Percentiles rank a stretch among this genome's conserved stretches.
Conservation (phyloP, 2,329 filamentous ascomycete species). For the Pseudonectria foliicola region DNA sequence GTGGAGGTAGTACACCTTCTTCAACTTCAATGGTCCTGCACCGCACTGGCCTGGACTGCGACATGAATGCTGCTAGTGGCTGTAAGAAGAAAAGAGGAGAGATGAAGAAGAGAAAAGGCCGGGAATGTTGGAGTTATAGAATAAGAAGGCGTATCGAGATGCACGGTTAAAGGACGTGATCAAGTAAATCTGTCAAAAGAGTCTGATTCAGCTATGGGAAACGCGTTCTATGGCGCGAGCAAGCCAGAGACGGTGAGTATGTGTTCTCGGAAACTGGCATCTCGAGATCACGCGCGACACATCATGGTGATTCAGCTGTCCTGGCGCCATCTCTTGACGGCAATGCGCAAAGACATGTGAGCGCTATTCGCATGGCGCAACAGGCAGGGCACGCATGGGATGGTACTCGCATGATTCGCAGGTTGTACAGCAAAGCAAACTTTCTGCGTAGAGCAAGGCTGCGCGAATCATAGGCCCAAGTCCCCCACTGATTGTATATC, state of each 20-base stretch:
- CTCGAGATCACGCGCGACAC: too few relatives aligned
- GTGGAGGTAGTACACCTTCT: slow-evolving; percentile 31
- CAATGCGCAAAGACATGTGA: too few relatives aligned
- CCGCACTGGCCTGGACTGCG: slow-evolving; percentile 7
- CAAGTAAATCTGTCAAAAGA: background rate
- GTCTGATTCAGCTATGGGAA: slow-evolving; percentile 8
- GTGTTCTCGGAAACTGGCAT: background rate
- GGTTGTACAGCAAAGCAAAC: too few relatives aligned
- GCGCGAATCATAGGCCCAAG: too few relatives aligned
- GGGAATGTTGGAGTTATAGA: background rate
- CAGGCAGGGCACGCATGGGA: too few relatives aligned
- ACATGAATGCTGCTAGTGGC: slow-evolving; percentile 15
- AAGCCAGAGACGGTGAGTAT: slow-evolving; percentile 4
- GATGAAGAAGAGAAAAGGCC: background rate
- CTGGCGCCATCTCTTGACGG: too few relatives aligned
- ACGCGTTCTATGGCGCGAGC: background rate
- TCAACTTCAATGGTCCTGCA: slow-evolving; percentile 22
- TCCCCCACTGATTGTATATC: too few relatives aligned
- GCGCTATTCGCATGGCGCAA: too few relatives aligned
- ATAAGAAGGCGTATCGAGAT: background rate
- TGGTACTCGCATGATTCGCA: too few relatives aligned
- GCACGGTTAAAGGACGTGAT: slow-evolving; percentile 3
- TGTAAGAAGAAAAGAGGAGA: background rate
- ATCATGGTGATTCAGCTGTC: too few relatives aligned
- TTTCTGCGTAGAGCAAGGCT: too few relatives aligned